Evolutionary conservation across 202 grass and related monocot species (phyloP).

Genomic region (Setaria viridis): DNA sequence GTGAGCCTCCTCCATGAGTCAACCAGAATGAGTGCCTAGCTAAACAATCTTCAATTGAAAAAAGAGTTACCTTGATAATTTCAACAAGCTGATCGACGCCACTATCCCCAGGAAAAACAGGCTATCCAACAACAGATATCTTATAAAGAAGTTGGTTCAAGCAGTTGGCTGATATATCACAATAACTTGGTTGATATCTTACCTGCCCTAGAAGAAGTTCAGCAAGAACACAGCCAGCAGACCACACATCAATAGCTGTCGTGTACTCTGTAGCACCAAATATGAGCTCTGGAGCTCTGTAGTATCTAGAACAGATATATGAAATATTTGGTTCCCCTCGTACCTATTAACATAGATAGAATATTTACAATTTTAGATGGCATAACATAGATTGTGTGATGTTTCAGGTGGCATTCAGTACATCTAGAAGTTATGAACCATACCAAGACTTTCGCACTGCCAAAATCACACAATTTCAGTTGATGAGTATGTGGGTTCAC

Average conservation of each 20-base stretch:
- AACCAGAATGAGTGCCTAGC: conserved; percentile 23
- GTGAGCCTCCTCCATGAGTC: conserved; percentile 21
- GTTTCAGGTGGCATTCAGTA: conserved; percentile 18
- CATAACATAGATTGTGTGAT: neutral
- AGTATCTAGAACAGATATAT: conserved; percentile 88
- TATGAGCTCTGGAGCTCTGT: conserved; percentile 87
- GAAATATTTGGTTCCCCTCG: conserved; percentile 88
- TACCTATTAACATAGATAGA: conserved; percentile 52
- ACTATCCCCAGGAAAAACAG: conserved; percentile 81
- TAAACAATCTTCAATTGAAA: conserved; percentile 9
- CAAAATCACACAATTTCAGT: conserved; percentile 80
- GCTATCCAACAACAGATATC: conserved; percentile 53
- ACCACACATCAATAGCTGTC: conserved; percentile 83
- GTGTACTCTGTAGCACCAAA: conserved; percentile 87
- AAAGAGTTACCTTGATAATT: conserved; percentile 71
- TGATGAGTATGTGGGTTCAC: conserved; percentile 89
- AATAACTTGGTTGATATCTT: conserved; percentile 32
- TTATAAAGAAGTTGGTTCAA: conserved; percentile 38
- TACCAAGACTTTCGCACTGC: conserved; percentile 88
- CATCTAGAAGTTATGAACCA: conserved; percentile 35
- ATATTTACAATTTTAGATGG: conserved; percentile 27
- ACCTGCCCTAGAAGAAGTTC: conserved; percentile 81
- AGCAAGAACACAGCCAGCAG: conserved; percentile 84
- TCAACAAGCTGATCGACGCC: conserved; percentile 84
- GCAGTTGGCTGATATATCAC: conserved; percentile 35